phyloP scores from a whole-genome alignment of 2,329 filamentous ascomycete genomes.

The Apiospora aurea region DNA sequence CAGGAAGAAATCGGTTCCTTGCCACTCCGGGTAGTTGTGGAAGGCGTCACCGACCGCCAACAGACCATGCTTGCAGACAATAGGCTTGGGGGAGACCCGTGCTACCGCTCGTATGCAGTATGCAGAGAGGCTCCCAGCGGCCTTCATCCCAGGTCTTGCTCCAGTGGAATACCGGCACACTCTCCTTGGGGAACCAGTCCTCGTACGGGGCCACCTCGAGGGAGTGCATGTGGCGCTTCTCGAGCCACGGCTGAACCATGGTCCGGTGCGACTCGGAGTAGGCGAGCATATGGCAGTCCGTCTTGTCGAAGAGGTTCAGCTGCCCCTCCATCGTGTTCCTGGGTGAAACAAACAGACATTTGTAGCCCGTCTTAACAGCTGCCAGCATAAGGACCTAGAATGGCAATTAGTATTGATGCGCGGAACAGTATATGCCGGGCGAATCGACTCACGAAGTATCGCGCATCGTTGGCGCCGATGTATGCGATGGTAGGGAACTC shows the following conservation, averaged over 20 bases:
- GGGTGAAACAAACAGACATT: conserved; percentile 53
- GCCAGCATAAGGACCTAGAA: conserved; percentile 31
- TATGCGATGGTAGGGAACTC: conserved; percentile 51
- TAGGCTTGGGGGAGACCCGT: conserved; percentile 56
- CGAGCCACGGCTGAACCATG: conserved; percentile 47
- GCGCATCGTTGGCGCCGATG: conserved; percentile 48
- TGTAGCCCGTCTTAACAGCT: conserved; percentile 41
- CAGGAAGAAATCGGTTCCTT: conserved; percentile 28
- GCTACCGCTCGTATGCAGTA: conserved; percentile 55
- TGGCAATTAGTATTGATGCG: neutral
- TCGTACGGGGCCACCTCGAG: conserved; percentile 44
- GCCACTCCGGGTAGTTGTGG: conserved; percentile 34
- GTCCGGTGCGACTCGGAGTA: conserved; percentile 42
- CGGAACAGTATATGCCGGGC: no score
- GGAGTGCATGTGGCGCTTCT: conserved; percentile 48
- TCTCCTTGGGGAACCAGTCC: conserved; percentile 44
- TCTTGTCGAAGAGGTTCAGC: conserved; percentile 51
- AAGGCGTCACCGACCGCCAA: conserved; percentile 42
- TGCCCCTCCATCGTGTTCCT: conserved; percentile 55
- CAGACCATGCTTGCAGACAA: conserved; percentile 48
- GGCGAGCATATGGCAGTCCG: conserved; percentile 49
- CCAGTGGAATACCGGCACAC: conserved; percentile 47
- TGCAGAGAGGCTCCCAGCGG: conserved; percentile 48
- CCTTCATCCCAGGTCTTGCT: conserved; percentile 50
- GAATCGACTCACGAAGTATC: conserved; percentile 32